phyloP scores from a whole-genome alignment of 1,284 basidiomycete genomes.

The Malassezia pachydermatis region DNA sequence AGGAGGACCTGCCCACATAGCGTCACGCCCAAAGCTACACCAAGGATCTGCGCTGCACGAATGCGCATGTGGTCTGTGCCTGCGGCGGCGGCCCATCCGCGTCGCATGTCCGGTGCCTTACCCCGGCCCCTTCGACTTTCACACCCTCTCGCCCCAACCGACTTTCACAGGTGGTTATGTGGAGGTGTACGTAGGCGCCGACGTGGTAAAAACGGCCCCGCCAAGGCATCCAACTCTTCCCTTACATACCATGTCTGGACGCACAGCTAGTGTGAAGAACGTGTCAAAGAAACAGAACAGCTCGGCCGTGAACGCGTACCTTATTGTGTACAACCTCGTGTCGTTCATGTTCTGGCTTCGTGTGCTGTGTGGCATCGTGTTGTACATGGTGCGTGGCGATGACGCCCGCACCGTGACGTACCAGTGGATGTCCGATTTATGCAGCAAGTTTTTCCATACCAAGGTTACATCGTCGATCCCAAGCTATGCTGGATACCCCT shows the following conservation, averaged over 20 bases:
- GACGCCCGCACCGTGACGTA: slow-evolving; percentile 2
- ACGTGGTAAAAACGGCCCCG: no score
- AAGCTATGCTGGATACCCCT: slow-evolving; percentile 23
- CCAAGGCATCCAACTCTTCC: no score
- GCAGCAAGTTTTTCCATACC: slow-evolving; percentile 21
- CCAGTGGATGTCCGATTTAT: background rate
- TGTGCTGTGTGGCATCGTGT: slow-evolving; percentile 5
- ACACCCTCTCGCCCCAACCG: no score
- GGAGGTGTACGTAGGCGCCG: no score
- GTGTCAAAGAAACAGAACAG: background rate
- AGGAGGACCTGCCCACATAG: slow-evolving; percentile 5
- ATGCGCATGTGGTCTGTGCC: no score
- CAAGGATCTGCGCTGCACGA: no score
- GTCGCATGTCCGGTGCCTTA: no score
- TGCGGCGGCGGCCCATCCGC: no score
- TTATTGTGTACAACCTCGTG: slow-evolving; percentile 15
- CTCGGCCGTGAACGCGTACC: slow-evolving; percentile 1
- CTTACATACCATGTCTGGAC: background rate
- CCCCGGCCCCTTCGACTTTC: no score
- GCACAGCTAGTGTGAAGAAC: slow-evolving; percentile 1
- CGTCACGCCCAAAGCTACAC: no score
- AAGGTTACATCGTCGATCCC: slow-evolving; percentile 22
- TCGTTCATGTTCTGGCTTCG: slow-evolving; percentile 14
- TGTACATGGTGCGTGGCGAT: slow-evolving; percentile 8
- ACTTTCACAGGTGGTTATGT: no score